Conservation (phyloP, 148 eudicot species). For the Rhododendron griersonianum region DNA sequence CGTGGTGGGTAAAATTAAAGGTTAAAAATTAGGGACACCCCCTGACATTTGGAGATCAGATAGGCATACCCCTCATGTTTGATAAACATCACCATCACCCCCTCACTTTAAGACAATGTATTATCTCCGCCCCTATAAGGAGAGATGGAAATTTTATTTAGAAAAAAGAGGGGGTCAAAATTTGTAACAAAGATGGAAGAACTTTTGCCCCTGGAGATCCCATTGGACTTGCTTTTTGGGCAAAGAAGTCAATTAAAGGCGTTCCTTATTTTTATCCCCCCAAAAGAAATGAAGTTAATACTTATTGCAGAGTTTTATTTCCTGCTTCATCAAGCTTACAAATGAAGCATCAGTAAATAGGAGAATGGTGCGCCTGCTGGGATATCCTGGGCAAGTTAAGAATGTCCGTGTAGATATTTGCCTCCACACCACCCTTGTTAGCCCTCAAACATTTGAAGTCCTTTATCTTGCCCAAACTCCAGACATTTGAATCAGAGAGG, state of each 20-base stretch:
- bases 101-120: no score
- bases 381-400: not conserved
- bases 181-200: no score
- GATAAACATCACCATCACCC: no score
- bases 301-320: not conserved
- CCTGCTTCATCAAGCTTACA: not conserved
- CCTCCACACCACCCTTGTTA: not conserved
- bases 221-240: not conserved
- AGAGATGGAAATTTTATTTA: no score
- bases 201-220: not conserved
- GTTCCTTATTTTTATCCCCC: not conserved
- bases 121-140: no score
- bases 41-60: not conserved
- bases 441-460: not conserved
- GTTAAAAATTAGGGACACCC: not conserved
- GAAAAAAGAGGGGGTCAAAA: not conserved
- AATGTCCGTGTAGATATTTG: not conserved
- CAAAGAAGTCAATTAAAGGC: not conserved
- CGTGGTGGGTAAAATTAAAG: not conserved
- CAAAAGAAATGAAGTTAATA: no score
- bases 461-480: not conserved
- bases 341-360: not conserved
- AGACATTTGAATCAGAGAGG: not conserved
- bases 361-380: not conserved
- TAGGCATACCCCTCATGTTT: not conserved